Evolutionary conservation across 257 asterid genomes (phyloP), one percentile per base, ranked within the genome.

Genomic region (Marsdenia floribunda): DNA sequence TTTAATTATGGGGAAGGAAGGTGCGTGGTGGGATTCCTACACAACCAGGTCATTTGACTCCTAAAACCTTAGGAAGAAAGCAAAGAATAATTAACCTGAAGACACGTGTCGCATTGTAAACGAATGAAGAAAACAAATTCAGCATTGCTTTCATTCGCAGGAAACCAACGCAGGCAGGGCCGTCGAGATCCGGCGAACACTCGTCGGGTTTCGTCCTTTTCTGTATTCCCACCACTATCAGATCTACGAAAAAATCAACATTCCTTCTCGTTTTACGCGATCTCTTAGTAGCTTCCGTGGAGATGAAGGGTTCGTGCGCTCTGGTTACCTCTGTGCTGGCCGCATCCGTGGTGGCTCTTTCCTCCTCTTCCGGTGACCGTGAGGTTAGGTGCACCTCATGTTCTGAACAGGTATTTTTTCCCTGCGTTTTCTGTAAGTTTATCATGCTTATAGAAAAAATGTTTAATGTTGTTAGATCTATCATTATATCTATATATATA

Each of bases 181-280:
- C 54, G 83, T 80, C 81, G 90, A 83, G 81, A 79, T 80, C 88
- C 89, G 87, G 83, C 87, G 89, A 65, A 40, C 16, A 40, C 76
- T 75, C 84, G 90, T 87, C 88, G 87, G 90, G 24, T 87, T 85
- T 85, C 86, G 68, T 78, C 80, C 46, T 55, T 63, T 29, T 24
- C 26, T 72, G 47, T 3, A 26, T 47, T 33, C 44, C 69, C 47
- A 2, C 4, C 47, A 15, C n/a, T 46, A 29, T 40, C 24, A 64
- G 69, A 64, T 64, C 47, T 64, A 37, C 69, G 3, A 29, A 1
- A 16, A 63, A 15, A 3, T 1, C 47, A 64, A 33, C n/a, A 13
- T 15, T 64, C 47, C 47, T 64, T 64, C 38, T 35, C 2, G 10
- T 18, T 37, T 19, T 16, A 19, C 37, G 24, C n/a, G 19, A 33